phyloP scores from a whole-genome alignment of 805 yeast genomes.

The Spathaspora passalidarum region DNA sequence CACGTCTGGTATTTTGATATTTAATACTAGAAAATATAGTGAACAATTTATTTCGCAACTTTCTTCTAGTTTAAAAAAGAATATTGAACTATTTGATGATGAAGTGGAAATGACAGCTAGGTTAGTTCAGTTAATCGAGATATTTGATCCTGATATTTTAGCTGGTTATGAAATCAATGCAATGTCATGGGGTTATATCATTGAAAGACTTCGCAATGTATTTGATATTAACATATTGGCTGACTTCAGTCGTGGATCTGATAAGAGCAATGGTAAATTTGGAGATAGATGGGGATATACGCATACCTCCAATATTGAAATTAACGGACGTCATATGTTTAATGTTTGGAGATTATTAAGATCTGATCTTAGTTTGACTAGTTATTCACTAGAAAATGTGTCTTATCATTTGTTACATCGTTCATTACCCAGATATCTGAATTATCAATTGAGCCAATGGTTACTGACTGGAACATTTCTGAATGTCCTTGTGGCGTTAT shows the following conservation, averaged over 20 bases:
- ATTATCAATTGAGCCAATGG: slow-evolving; percentile 43
- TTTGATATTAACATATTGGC: slow-evolving; percentile 54
- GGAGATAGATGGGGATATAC: slow-evolving; percentile 80
- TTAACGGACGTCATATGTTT: slow-evolving; percentile 80
- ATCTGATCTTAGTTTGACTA: slow-evolving; percentile 57
- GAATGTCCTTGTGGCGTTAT: slow-evolving; percentile 32
- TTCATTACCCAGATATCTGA: slow-evolving; percentile 62
- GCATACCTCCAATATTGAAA: slow-evolving; percentile 64
- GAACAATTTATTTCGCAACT: slow-evolving; percentile 1
- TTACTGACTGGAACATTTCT: slow-evolving; percentile 8
- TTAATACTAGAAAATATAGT: background rate
- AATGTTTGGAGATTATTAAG: slow-evolving; percentile 82
- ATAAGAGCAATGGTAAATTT: slow-evolving; percentile 47
- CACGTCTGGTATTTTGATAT: slow-evolving; percentile 17
- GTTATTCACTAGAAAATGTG: slow-evolving; percentile 76
- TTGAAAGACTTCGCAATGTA: slow-evolving; percentile 53
- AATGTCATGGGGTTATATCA: slow-evolving; percentile 85
- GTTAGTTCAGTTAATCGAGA: slow-evolving; percentile 52
- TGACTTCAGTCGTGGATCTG: slow-evolving; percentile 58
- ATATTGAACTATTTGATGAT: slow-evolving; percentile 30
- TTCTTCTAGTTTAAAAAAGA: background rate
- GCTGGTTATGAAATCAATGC: slow-evolving; percentile 82
- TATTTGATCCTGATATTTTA: slow-evolving; percentile 82
- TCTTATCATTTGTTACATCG: slow-evolving; percentile 64
- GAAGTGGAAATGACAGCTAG: slow-evolving; percentile 61